These are phyloP conservation scores for Cordyceps militaris DNA, from an alignment of 2,329 filamentous ascomycete species.

Conservation along the genomic window DNA sequence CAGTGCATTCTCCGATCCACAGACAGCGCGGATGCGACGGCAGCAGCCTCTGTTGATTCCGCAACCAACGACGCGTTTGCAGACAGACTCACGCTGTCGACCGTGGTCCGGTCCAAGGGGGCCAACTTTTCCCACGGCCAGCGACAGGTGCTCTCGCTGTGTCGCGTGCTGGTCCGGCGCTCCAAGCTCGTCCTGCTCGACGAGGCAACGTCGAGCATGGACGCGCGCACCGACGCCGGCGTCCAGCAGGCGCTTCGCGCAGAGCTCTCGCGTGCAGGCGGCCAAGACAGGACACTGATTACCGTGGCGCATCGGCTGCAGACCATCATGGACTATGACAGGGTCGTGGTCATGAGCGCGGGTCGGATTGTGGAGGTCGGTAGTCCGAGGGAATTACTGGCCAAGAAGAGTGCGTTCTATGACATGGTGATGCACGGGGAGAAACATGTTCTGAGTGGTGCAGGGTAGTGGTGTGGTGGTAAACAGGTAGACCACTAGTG, in stretches of 20 bases:
- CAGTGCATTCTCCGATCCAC: constrained; percentile 48
- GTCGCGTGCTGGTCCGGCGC: constrained; percentile 46
- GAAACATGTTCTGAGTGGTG: too few species aligned
- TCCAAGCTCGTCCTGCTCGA: constrained; percentile 50
- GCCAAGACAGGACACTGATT: constrained; percentile 41
- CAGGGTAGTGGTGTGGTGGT: too few species aligned
- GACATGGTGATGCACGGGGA: constrained; percentile 40
- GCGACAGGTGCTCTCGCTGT: constrained; percentile 50
- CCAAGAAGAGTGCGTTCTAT: constrained; percentile 31
- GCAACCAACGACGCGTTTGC: constrained; percentile 20
- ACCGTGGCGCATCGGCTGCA: constrained; percentile 51
- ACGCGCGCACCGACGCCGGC: constrained; percentile 48
- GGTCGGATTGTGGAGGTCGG: constrained; percentile 46
- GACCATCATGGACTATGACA: constrained; percentile 54
- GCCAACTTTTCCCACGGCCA: constrained; percentile 53
- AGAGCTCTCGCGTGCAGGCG: constrained; percentile 37
- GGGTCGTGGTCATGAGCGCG: constrained; percentile 48
- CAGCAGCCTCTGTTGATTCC: constrained; percentile 14
- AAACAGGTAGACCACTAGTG: too few species aligned
- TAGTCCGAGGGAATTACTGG: constrained; percentile 32
- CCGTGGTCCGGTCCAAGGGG: constrained; percentile 43
- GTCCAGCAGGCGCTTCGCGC: constrained; percentile 45
- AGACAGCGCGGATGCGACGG: constrained; percentile 29
- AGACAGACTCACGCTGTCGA: constrained; percentile 31
- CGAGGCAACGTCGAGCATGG: constrained; percentile 54